Evolutionary conservation across 176 grass and related monocot species (phyloP).

Genomic region (Juncus inflexus): DNA sequence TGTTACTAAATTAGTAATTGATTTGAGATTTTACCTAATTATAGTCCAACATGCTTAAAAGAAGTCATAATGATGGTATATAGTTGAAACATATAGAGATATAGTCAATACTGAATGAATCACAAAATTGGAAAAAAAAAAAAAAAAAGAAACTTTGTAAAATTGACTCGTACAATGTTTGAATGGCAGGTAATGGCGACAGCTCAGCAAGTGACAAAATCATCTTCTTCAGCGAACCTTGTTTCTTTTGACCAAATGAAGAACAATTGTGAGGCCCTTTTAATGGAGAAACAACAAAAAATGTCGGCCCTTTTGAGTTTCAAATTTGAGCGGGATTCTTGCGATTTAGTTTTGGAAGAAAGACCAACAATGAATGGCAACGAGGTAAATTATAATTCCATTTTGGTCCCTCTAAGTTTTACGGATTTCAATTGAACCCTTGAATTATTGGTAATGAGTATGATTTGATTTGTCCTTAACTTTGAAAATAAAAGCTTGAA

Average conservation of each 20-base stretch:
- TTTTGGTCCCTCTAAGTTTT: background rate
- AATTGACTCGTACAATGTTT: slow-evolving; percentile 2
- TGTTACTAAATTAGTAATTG: too few species aligned
- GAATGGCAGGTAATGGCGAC: slow-evolving; percentile 72
- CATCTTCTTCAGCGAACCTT: slow-evolving; percentile 44
- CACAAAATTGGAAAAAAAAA: slow-evolving; percentile 11
- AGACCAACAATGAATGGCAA: too few species aligned
- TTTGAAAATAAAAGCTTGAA: too few species aligned
- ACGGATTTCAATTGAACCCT: too few species aligned
- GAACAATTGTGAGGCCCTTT: slow-evolving; percentile 87
- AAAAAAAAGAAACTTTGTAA: background rate
- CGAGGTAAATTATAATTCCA: background rate
- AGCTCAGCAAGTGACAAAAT: slow-evolving; percentile 55
- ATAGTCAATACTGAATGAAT: too few species aligned
- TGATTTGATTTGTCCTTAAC: too few species aligned
- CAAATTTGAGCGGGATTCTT: slow-evolving; percentile 55
- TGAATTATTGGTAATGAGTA: too few species aligned
- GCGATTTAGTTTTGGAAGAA: too few species aligned
- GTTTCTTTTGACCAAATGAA: slow-evolving; percentile 95
- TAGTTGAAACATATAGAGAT: too few species aligned
- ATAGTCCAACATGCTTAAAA: too few species aligned
- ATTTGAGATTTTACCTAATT: too few species aligned
- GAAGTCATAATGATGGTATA: too few species aligned
- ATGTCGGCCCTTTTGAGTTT: slow-evolving; percentile 88
- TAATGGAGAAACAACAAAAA: slow-evolving; percentile 87